Base-by-base conservation (phyloP, 495 filamentous ascomycete species). In the Trichoderma reesei region DNA sequence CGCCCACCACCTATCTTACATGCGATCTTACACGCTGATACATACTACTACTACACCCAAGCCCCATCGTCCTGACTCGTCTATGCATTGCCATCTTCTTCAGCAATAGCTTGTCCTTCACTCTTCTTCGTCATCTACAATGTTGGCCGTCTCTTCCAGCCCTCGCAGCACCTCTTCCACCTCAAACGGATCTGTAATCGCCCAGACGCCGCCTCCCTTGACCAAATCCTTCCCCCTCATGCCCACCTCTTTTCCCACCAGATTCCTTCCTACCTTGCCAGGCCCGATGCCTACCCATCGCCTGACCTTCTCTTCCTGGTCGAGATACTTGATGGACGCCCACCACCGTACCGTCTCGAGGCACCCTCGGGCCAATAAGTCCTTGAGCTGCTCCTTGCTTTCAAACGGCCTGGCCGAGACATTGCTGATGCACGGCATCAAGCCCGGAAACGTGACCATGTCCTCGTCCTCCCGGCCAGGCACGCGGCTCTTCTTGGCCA, bases 171-270 rank as follows among this genome's bases (percentile, higher is more conserved):
- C 86, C 61, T 87, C 84, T 64, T 96, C 90, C 63, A 93, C 83
- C 75, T 96, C 92, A 60, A 79, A 84, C 33, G 91, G 89, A 72
- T 90, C 85, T 42, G 83, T 92, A 63, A 96, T 89, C n/a, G 88
- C 91, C 88, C 92, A 96, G 0, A 96, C 91, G 11, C 95, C 90
- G 18, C 92, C 94, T 2, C 93, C 92, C 71, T 90, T 91, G 38
- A 89, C 83, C 31, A 82, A 78, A 36, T 92, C 90, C 72, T 86
- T 87, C 3, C 84, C 83, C 59, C 84, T 76, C 88, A 91, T 91
- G 1, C 91, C 92, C 5, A 98, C 92, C 73, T 97, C 94, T 73
- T 96, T 96, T 0, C 92, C 92, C 6, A 98, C 94, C 31, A 98
- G 74, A 72, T 97, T 97, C 63, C 91, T 82, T 3, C 92, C 94